Base-by-base conservation (phyloP, 495 filamentous ascomycete genomes). In the Sporormia fimetaria region DNA sequence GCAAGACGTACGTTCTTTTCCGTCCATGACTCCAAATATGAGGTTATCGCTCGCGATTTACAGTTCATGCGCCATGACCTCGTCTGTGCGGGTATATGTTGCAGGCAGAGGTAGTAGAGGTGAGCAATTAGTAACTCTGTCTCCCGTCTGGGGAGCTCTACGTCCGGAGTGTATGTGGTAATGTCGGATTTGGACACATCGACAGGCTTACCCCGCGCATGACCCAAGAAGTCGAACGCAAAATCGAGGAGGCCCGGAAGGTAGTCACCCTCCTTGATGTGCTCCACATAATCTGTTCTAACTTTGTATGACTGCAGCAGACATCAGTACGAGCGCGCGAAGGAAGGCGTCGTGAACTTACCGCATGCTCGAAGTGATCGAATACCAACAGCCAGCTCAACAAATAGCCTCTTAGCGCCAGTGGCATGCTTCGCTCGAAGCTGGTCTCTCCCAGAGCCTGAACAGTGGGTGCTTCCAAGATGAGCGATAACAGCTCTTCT, bases 381-480 rank as follows among this genome's bases (percentile, higher is more conserved):
- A 93, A 95, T 2, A 94, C 73, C 10, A 96, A 63, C 41, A 84
- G 74, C 90, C 90, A 96, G 27, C 86, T 81, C 20, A 94, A 63
- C n/a, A 96, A 69, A 56, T 94, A 99, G 4, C 78, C 76, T 33
- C 82, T 69, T 50, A 70, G 36, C 45, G 63, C 38, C 15, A 60
- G 36, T 55, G 77, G 63, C 62, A 92, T 60, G 43, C 57, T 39
- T 39, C 63, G n/a, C 69, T 69, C 58, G 28, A 68, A 64, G 21
- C 52, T 54, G 32, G 60, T 57, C 16, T 60, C 58, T n/a, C 33
- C 55, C 6, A 69, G 38, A 2, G 51, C 44, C 47, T 59, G 68
- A 59, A 56, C 34, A 1, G 56, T 60, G 12, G 64, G 64, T 17
- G 60, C 45, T 33, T 69, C 64, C 8, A 70, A 47, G 17, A 70